Evolutionary conservation across 1,284 basidiomycete species (phyloP).

Genomic region (Apiotrichum laibachii): DNA sequence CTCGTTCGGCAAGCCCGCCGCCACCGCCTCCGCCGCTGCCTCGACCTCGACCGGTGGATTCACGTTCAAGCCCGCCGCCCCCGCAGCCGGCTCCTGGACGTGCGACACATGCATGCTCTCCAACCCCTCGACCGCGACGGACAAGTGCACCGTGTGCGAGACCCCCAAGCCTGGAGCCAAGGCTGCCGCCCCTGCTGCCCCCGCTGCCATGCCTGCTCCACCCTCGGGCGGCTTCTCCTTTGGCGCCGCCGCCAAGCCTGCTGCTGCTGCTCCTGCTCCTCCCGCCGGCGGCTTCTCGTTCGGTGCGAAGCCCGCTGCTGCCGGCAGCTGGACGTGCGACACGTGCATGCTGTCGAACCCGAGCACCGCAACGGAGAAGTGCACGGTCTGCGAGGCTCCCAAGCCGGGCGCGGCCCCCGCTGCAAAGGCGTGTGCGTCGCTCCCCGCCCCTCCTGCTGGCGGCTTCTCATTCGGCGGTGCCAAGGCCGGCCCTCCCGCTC

Average conservation of each 20-base stretch:
- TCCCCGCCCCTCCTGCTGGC: slow-evolving; percentile 4
- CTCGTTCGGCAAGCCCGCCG: slow-evolving; percentile 1
- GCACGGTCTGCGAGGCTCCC: slow-evolving; percentile 57
- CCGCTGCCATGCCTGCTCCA: slow-evolving; percentile 4
- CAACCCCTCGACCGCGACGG: slow-evolving; percentile 53
- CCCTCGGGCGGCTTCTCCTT: slow-evolving; percentile 11
- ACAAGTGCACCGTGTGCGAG: slow-evolving; percentile 60
- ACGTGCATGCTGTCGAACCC: slow-evolving; percentile 56
- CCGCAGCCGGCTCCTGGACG: slow-evolving; percentile 47
- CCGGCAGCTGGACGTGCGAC: slow-evolving; percentile 54
- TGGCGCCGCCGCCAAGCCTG: neutral
- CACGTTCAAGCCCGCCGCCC: slow-evolving; percentile 8
- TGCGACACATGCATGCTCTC: slow-evolving; percentile 56
- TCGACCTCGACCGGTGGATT: neutral
- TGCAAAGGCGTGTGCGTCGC: neutral
- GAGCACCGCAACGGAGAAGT: slow-evolving; percentile 53
- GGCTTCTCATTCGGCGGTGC: slow-evolving; percentile 8
- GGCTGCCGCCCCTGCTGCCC: neutral
- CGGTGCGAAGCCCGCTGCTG: slow-evolving; percentile 12
- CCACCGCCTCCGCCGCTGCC: neutral
- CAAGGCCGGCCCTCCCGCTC: neutral
- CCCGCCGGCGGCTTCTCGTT: slow-evolving; percentile 14
- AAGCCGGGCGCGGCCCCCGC: slow-evolving; percentile 17
- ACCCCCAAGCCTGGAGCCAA: slow-evolving; percentile 37
- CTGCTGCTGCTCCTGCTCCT: neutral